Conservation (phyloP, 2,329 filamentous ascomycete genomes). For the Chrysosporium queenslandicum region DNA sequence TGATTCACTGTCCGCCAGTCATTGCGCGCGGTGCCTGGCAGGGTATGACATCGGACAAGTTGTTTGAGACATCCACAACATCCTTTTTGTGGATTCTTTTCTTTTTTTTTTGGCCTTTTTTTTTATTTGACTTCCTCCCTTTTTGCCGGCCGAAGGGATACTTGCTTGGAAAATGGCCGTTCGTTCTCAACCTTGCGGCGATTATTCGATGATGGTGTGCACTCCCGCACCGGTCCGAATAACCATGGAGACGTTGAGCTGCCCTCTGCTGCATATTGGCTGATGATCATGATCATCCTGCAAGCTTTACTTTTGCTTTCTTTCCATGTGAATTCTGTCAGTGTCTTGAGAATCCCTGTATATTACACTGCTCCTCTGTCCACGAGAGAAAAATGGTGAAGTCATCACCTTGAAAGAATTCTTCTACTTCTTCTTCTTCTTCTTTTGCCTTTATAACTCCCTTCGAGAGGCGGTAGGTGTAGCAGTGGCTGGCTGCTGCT, state of each 20-base stretch:
- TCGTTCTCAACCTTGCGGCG: background rate
- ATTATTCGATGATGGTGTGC: constrained; percentile 12
- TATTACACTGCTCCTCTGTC: background rate
- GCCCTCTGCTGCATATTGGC: constrained; percentile 12
- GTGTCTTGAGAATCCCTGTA: background rate
- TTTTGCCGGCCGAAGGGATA: background rate
- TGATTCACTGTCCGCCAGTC: constrained; percentile 8
- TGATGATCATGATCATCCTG: constrained; percentile 1
- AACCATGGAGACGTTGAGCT: constrained; percentile 1
- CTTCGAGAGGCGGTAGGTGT: background rate
- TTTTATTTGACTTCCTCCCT: background rate
- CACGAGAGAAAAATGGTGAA: background rate
- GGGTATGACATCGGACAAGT: background rate
- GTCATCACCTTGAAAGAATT: background rate
- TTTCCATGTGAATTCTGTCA: constrained; percentile 12
- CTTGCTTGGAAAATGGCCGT: background rate
- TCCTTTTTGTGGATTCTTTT: background rate
- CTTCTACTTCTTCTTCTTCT: background rate
- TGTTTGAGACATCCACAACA: constrained; percentile 3
- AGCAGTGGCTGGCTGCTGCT: constrained; percentile 15
- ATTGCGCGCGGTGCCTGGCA: constrained; percentile 13
- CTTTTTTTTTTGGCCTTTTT: background rate
- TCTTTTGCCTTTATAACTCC: background rate
- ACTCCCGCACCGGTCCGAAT: constrained; percentile 1
- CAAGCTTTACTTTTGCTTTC: background rate